Evolutionary conservation across 176 grass and related monocot species (phyloP).

Genomic region (Triticum turgidum): DNA sequence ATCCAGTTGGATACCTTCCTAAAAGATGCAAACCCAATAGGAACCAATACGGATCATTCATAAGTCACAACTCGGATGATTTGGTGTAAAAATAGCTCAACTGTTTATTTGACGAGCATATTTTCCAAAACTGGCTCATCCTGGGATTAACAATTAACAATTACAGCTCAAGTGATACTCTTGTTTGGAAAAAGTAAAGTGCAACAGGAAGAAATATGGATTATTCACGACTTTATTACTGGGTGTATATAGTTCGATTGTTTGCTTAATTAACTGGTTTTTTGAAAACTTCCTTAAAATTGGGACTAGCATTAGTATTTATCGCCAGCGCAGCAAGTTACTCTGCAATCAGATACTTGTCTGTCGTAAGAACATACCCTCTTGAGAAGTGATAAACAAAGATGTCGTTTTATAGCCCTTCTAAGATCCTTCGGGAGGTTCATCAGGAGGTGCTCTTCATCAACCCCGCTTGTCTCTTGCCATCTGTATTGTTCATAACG

Average conservation of each 20-base stretch:
- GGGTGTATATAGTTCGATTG: background rate
- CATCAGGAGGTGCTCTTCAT: conserved; percentile 72
- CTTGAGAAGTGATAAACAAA: conserved; percentile 85
- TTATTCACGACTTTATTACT: background rate
- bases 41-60: background rate
- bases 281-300: conserved; percentile 4
- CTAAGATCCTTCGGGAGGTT: conserved; percentile 93
- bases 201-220: background rate
- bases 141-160: no score
- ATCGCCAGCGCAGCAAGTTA: background rate
- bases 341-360: background rate
- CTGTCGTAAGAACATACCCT: conserved; percentile 52
- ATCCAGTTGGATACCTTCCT: background rate
- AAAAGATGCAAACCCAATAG: background rate
- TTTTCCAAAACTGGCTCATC: background rate
- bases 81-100: background rate
- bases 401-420: conserved; percentile 82
- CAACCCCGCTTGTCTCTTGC: conserved; percentile 89
- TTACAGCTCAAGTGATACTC: background rate
- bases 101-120: background rate
- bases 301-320: background rate
- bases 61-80: background rate
- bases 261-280: background rate
- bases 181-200: background rate
- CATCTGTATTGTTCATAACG: conserved; percentile 88